Conservation (phyloP, 805 yeast genomes). For the Kuraishia piskuri region DNA sequence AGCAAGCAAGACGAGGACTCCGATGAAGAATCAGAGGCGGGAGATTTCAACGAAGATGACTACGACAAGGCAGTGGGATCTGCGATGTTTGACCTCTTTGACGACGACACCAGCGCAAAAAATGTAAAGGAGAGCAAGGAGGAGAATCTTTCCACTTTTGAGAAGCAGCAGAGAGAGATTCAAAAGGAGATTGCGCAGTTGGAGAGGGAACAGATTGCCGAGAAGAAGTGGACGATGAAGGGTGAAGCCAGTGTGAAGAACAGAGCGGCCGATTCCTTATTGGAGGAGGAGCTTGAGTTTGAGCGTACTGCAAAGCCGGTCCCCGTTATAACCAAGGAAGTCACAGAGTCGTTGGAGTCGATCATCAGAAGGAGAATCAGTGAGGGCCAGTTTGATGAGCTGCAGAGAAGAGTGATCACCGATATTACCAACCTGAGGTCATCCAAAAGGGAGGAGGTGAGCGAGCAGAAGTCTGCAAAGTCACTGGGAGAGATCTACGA, state of each 20-base stretch:
- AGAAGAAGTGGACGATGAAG: constrained; percentile 87
- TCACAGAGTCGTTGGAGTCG: constrained; percentile 82
- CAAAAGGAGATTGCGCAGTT: constrained; percentile 69
- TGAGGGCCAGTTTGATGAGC: constrained; percentile 72
- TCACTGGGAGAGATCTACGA: constrained; percentile 90
- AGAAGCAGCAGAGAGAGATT: constrained; percentile 71
- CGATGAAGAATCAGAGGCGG: constrained; percentile 9
- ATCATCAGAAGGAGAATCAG: constrained; percentile 76
- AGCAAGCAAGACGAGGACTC: constrained; percentile 9
- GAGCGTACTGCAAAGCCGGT: constrained; percentile 94
- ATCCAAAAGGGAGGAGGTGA: constrained; percentile 52
- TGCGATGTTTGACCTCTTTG: constrained; percentile 58
- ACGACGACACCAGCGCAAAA: constrained; percentile 29
- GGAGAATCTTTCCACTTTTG: constrained; percentile 59
- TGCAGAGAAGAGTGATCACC: constrained; percentile 63
- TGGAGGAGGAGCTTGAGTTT: constrained; percentile 78
- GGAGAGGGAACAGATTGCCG: constrained; percentile 84
- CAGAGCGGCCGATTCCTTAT: constrained; percentile 76
- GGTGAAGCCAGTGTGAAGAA: constrained; percentile 84
- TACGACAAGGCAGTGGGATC: constrained; percentile 51
- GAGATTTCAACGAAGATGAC: constrained; percentile 44
- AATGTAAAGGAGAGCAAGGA: constrained; percentile 18
- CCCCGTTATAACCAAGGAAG: constrained; percentile 86
- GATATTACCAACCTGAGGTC: constrained; percentile 55
- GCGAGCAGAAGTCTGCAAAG: constrained; percentile 77